Conservation (phyloP, 2,329 filamentous ascomycete species). For the Teratosphaeria pseudoeucalypti region DNA sequence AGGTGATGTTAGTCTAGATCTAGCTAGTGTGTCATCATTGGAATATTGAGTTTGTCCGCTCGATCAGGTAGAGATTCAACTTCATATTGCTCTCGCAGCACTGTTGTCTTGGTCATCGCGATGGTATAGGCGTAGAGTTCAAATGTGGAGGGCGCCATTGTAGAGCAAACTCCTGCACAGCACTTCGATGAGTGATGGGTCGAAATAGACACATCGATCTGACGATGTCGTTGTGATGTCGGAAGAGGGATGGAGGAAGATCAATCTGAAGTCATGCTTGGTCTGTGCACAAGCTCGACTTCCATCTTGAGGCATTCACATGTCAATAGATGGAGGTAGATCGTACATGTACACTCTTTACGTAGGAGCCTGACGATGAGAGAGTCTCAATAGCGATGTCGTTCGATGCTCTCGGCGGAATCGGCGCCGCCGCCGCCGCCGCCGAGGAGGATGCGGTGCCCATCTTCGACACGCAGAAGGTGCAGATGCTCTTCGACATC, state of each 20-base stretch:
- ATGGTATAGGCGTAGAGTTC: background rate
- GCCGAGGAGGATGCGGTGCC: slow-evolving; percentile 42
- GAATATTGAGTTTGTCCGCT: background rate
- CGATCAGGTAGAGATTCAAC: background rate
- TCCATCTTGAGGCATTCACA: background rate
- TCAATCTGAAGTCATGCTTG: background rate
- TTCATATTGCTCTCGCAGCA: background rate
- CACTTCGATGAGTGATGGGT: too few species aligned
- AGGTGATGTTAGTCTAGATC: background rate
- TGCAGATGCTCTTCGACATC: slow-evolving; percentile 88
- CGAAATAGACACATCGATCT: background rate
- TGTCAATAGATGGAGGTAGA: background rate
- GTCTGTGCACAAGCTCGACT: background rate
- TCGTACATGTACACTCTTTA: too few species aligned
- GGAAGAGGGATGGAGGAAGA: background rate
- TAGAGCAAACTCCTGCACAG: too few species aligned
- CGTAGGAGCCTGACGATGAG: background rate
- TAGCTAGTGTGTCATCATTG: background rate
- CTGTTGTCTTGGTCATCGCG: background rate
- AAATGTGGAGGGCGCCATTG: background rate
- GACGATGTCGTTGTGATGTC: background rate
- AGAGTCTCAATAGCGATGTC: background rate
- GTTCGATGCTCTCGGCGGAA: background rate
- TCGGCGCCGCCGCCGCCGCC: background rate
- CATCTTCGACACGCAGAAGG: slow-evolving; percentile 89